Evolutionary conservation across 208 protist species (phyloP), one percentile per base, ranked within the genome.

Genomic region (Phytomonas francai): DNA sequence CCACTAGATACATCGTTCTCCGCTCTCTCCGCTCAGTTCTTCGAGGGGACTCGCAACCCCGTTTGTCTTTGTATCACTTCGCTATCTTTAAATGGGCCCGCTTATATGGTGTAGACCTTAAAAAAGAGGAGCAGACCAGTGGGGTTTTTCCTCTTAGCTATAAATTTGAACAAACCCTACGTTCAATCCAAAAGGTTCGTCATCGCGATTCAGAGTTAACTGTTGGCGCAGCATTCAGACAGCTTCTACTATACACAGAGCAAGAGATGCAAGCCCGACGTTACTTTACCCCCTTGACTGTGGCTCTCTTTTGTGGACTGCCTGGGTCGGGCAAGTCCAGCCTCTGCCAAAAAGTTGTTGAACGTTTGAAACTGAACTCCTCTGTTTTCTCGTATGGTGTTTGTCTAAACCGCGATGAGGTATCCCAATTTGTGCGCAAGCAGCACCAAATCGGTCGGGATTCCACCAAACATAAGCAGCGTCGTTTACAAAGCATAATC

Each of bases 391-490:
- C 67, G 2, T 82, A 79, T 61, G 76, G 77, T 0, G 71, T 91
- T 22, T 70, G 82, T 36, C 61, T 96, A 2, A 83, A 76, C 59
- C 76, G 84, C 30, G 91, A 96, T 68, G 58, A 45, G 31, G 72
- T 93, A 60, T 70, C 70, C 58, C 51, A 51, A 7, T 67, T 70
- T 27, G 73, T 90, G 12, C 76, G 72, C 2, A 51, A 49, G 49
- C 30, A 63, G n/a, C 67, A 79, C 25, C 71, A 64, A 57, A 83
- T 89, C 30, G 71, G 80, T 25, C 49, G 59, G 12, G 67, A 54
- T 49, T 76, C 70, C 65, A 95, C 85, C 72, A 89, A 88, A 65
- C 90, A 92, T 65, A 85, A 91, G 68, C 76, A 83, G 59, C 80
- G 90, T 4, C 73, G 79, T 0, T 66, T 81, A 45, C 71, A 84